Base-by-base conservation (phyloP, 176 grass and related monocot species). In the bread wheat (Triticum aestivum) region DNA sequence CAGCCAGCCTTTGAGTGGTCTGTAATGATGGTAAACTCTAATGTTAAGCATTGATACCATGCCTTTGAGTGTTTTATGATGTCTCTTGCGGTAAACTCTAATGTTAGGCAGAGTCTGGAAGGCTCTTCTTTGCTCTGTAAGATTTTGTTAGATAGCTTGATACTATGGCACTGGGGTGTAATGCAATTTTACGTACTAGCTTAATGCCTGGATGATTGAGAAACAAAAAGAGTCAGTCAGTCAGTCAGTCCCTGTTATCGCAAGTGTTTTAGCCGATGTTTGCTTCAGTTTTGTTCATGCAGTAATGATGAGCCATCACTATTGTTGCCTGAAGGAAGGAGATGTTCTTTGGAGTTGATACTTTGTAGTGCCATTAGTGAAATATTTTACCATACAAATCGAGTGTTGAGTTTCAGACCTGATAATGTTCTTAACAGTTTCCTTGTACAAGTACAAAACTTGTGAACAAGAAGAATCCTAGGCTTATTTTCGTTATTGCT, bases 91-190 rank as follows among this genome's bases (percentile, higher is more conserved):
- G 4, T 37, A 23, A 30, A 30, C 38, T 37, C 18, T 35, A 42
- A 79, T 81, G 34, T 69, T 51, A 51, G 61, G 65, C 69, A 70
- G 82, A 81, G 77, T 41, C 30, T 62, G 4, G 6, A 77, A 52
- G 51, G 20, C 63, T 29, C 35, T n/a, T 54, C 15, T 54, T 77
- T 49, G 69, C 51, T 84, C 54, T 62, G 51, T 23, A 49, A 91
- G 80, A 71, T 88, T 88, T 88, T 88, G 86, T 63, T 76, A 77
- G 69, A 73, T 75, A 18, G 74, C 76, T 61, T 62, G 33, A 33
- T 76, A 61, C 11, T 47, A 51, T 20, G 9, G 58, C 65, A 65
- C 35, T 56, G 20, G 9, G 7, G 13, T 45, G 77, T 61, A 35
- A 82, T 61, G 3, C 84, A 35, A 23, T 17, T 86, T 23, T 11